Base-by-base conservation (phyloP, 441 rosid species). In the Metrosideros polymorpha region DNA sequence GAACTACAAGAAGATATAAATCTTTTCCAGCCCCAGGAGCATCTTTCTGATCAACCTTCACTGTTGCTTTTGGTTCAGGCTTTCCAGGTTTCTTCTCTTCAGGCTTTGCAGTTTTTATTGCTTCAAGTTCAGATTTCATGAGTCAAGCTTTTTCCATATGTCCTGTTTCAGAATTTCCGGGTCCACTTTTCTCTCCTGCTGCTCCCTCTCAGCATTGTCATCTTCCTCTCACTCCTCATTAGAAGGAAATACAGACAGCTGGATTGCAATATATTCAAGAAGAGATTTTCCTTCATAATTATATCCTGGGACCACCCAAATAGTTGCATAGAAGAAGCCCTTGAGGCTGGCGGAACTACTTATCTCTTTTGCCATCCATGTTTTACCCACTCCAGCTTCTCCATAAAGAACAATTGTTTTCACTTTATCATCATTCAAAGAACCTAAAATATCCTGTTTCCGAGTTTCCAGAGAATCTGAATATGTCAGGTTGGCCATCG, bases 361-460 rank as follows among this genome's bases (percentile, higher is more conserved):
- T 63, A 32, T 10, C 43, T 63, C 76, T 63, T 5, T 63, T 63
- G 76, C 76, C 76, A 32, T 63, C 76, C 76, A 63, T 63, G 25
- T 63, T 32, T 0, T 32, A 5, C 0, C 0, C 6, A 4, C 76
- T 63, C 76, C 43, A 9, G 12, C 3, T 63, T 63, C 7, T 32
- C 76, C 76, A 2, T 0, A 63, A 63, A 63, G 76, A 43, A 63
- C 42, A 63, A 63, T 0, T 9, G 0, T 9, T 18, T 32, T 0
- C 43, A 32, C 76, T 0, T 63, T 9, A 0, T 18, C 7, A 1
- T 9, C 76, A 5, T 0, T 63, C 0, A 63, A 5, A 63, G 0
- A 19, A 63, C 0, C 0, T 32, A 18, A 0, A 63, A 32, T 0
- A 24, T 32, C 7, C 18, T 17, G 9, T 17, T 82, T 32, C 24